phyloP scores from a whole-genome alignment of 192 early-diverging fungal genomes.

The Lunasporangiospora selenospora region DNA sequence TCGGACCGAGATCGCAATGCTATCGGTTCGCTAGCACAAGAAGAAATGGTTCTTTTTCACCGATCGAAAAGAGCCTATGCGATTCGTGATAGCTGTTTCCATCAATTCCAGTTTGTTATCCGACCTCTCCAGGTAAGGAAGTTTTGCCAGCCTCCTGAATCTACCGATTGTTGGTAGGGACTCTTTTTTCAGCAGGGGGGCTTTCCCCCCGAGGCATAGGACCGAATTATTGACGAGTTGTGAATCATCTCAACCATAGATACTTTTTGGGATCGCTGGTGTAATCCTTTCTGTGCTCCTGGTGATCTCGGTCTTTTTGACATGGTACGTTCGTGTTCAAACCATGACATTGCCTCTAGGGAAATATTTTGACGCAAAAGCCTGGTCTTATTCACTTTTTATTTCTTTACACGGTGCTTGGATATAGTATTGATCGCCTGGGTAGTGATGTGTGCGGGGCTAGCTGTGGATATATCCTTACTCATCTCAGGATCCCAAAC shows the following conservation, averaged over 20 bases:
- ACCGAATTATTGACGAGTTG: no score
- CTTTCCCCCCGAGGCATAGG: no score
- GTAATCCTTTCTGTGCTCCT: no score
- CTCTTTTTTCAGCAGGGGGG: no score
- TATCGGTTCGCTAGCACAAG: slow-evolving; percentile 14
- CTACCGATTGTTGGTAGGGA: no score
- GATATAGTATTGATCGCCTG: slow-evolving; percentile 53
- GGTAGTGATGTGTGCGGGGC: slow-evolving; percentile 50
- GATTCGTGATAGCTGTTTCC: slow-evolving; percentile 30
- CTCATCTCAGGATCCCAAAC: slow-evolving; percentile 49
- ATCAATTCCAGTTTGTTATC: slow-evolving; percentile 23
- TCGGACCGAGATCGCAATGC: slow-evolving; percentile 37
- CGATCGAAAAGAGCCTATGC: slow-evolving; percentile 24
- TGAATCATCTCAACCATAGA: no score
- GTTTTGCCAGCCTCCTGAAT: no score
- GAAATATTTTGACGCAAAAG: background rate
- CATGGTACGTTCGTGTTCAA: background rate
- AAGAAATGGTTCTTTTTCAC: slow-evolving; percentile 30
- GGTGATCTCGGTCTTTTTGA: background rate
- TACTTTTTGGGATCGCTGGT: no score
- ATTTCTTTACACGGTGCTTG: no score
- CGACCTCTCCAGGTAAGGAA: slow-evolving; percentile 30
- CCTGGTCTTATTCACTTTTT: background rate
- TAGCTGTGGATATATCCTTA: slow-evolving; percentile 56
- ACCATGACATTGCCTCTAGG: no score